These are phyloP conservation scores for Carex kokanica DNA, from an alignment of 176 grass and related monocot species.

Conservation along the genomic window DNA sequence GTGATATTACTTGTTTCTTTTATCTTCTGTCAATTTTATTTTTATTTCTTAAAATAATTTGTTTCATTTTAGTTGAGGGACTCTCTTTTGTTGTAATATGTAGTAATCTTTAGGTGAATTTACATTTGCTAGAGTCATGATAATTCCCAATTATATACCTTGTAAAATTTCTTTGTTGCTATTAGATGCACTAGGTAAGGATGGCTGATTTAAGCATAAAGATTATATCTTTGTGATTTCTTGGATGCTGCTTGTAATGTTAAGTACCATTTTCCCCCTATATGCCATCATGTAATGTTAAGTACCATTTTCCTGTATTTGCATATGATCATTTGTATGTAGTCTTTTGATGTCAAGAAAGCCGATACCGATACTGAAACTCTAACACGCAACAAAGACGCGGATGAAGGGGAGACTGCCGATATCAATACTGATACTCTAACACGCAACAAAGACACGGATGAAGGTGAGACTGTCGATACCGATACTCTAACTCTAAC, in stretches of 20 bases:
- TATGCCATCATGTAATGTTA: not conserved
- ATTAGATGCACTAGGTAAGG: not conserved
- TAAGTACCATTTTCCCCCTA: not conserved
- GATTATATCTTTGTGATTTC: not conserved
- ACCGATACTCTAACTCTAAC: too few relatives aligned
- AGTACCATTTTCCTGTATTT: not conserved
- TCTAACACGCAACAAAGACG: too few relatives aligned
- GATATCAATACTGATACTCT: too few relatives aligned
- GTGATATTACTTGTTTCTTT: not conserved
- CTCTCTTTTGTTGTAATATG: not conserved
- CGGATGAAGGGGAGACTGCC: too few relatives aligned
- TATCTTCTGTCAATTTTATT: not conserved
- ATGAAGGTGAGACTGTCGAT: too few relatives aligned
- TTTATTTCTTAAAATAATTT: not conserved
- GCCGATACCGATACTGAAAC: too few relatives aligned
- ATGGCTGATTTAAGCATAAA: not conserved
- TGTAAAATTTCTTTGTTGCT: not conserved
- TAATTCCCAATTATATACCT: not conserved
- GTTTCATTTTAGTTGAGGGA: not conserved
- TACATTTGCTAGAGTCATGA: not conserved
- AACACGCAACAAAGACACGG: too few relatives aligned
- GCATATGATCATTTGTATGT: not conserved
- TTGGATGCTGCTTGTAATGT: not conserved
- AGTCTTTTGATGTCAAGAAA: not conserved
- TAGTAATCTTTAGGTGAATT: conserved; percentile 8